Percentiles rank a stretch among this genome's conserved stretches.
phyloP scores from a whole-genome alignment of 805 yeast genomes.

The Lachancea thermotolerans region DNA sequence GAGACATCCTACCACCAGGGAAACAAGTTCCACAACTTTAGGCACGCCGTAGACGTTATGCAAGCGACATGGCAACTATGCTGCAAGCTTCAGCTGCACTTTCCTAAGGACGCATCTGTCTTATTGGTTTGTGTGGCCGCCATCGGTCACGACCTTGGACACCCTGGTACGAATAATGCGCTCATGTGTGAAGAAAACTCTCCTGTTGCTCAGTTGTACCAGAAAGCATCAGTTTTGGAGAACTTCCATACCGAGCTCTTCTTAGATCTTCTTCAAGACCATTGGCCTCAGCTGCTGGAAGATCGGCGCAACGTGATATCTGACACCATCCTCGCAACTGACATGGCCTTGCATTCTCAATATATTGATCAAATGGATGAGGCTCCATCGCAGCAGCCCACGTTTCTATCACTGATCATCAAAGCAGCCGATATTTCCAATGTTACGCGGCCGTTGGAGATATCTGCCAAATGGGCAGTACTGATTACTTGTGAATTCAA shows the following conservation, averaged over 20 bases:
- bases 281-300: conserved; percentile 38
- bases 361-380: conserved; percentile 50
- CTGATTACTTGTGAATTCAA: conserved; percentile 71
- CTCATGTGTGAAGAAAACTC: conserved; percentile 53
- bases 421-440: conserved; percentile 96
- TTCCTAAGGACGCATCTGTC: conserved; percentile 36
- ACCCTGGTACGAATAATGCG: conserved; percentile 89
- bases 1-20: conserved; percentile 77
- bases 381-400: conserved; percentile 25
- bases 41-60: conserved; percentile 92
- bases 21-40: conserved; percentile 89
- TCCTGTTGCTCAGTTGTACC: conserved; percentile 56
- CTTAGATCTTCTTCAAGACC: conserved; percentile 41
- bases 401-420: conserved; percentile 62
- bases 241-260: conserved; percentile 72
- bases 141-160: conserved; percentile 92
- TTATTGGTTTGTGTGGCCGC: conserved; percentile 70
- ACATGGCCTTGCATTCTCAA: conserved; percentile 82
- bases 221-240: conserved; percentile 69
- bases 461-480: conserved; percentile 82
- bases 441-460: conserved; percentile 71
- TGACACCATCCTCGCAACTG: conserved; percentile 65
- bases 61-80: conserved; percentile 76
- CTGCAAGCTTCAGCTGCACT: conserved; percentile 14
- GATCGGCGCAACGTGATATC: conserved; percentile 13